phyloP scores from a whole-genome alignment of 2,329 filamentous ascomycete genomes.

The Neonectria neomacrospora region DNA sequence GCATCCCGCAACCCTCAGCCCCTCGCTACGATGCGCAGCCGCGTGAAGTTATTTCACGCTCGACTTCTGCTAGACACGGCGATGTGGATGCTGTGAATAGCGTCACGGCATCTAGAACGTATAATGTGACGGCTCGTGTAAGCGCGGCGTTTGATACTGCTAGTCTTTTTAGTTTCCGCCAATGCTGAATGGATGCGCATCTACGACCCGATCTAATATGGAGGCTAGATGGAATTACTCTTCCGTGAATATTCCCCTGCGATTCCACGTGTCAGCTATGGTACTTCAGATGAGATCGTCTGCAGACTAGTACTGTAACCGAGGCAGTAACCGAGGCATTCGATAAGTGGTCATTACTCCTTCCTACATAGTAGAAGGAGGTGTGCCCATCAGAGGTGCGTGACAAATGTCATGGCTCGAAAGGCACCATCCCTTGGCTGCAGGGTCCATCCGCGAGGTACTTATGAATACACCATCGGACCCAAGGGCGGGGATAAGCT shows the following conservation, averaged over 20 bases:
- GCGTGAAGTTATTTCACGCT: conserved; percentile 16
- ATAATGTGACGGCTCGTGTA: background rate
- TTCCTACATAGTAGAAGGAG: background rate
- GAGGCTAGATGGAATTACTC: background rate
- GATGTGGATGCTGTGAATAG: conserved; percentile 8
- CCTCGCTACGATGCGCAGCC: conserved; percentile 4
- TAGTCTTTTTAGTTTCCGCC: background rate
- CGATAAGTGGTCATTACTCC: background rate
- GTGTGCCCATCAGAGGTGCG: background rate
- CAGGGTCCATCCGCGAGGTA: background rate
- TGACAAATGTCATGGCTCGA: background rate
- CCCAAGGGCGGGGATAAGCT: background rate
- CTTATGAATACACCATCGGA: background rate
- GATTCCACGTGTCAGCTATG: background rate
- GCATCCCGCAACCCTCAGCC: background rate
- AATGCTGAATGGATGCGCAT: background rate
- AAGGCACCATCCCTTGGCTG: background rate
- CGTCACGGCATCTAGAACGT: background rate
- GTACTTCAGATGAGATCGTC: background rate
- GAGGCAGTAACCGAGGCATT: background rate
- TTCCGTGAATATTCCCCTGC: background rate
- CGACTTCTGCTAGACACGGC: conserved; percentile 17
- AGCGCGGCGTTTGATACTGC: background rate
- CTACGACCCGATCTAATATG: background rate
- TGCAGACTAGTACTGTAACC: background rate